Percentiles rank a stretch among this genome's conserved stretches.
Conservation (phyloP, 148 eudicot species). For the Diospyros kaki region DNA sequence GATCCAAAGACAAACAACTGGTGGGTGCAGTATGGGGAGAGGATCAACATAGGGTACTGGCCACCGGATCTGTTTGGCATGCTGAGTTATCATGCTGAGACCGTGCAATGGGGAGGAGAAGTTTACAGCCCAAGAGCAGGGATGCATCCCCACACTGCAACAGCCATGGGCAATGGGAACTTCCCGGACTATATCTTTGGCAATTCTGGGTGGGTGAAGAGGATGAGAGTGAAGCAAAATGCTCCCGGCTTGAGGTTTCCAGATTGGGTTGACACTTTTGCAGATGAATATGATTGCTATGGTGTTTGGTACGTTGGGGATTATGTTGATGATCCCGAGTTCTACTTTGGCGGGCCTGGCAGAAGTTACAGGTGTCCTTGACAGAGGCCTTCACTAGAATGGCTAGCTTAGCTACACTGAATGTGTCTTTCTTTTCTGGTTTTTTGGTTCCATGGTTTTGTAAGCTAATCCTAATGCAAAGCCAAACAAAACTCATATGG, state of each 20-base stretch:
- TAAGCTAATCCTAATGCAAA: too few species aligned
- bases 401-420: background rate
- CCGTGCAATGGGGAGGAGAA: constrained; percentile 67
- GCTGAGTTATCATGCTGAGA: constrained; percentile 22
- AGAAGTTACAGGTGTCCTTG: constrained; percentile 36
- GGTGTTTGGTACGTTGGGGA: constrained; percentile 18
- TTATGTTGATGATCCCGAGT: constrained; percentile 54
- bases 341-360: constrained; percentile 71
- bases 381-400: background rate
- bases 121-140: constrained; percentile 52
- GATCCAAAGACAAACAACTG: constrained; percentile 42
- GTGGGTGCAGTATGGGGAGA: constrained; percentile 49
- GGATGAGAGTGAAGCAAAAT: constrained; percentile 33
- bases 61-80: constrained; percentile 30
- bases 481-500: too few species aligned
- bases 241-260: constrained; percentile 32
- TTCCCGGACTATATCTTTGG: constrained; percentile 14
- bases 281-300: constrained; percentile 51
- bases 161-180: constrained; percentile 56
- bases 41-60: constrained; percentile 56
- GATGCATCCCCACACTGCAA: constrained; percentile 43
- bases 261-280: constrained; percentile 20
- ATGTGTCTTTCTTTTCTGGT: background rate
- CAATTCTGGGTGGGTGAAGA: constrained; percentile 27
- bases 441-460: background rate